A percentile compares a stretch with the other conserved stretches of the same genome.
phyloP scores from a whole-genome alignment of 192 early-diverging fungal species.

The Linnemannia zychae region DNA sequence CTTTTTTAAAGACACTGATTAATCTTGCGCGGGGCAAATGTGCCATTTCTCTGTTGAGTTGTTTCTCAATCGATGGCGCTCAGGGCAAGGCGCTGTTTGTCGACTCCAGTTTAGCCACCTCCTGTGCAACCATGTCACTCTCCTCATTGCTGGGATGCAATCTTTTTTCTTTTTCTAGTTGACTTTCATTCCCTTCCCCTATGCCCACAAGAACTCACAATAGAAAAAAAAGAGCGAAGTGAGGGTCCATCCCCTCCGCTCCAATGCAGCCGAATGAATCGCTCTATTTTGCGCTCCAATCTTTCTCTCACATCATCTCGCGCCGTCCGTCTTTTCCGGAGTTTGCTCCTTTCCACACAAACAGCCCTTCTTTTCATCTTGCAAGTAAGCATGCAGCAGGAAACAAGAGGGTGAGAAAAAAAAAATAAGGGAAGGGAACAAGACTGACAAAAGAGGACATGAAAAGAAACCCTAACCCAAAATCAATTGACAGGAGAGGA shows the following conservation, averaged over 20 bases:
- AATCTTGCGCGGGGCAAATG: too few relatives aligned
- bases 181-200: not conserved
- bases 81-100: not conserved
- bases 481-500: slow-evolving; percentile 1
- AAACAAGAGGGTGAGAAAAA: not conserved
- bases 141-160: not conserved
- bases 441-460: not conserved
- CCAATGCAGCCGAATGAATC: not conserved
- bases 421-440: not conserved
- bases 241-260: not conserved
- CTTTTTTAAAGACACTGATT: too few relatives aligned
- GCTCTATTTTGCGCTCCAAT: not conserved
- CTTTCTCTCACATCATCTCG: not conserved
- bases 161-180: not conserved
- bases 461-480: not conserved
- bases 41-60: too few relatives aligned
- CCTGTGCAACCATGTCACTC: not conserved
- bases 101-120: not conserved
- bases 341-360: not conserved
- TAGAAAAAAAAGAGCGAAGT: not conserved
- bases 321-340: not conserved
- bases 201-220: not conserved
- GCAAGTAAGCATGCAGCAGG: not conserved
- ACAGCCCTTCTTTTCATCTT: not conserved
- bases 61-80: too few relatives aligned